Evolutionary conservation across 1,139 yeast species (phyloP).

Genomic region (Kodamaea arcana): DNA sequence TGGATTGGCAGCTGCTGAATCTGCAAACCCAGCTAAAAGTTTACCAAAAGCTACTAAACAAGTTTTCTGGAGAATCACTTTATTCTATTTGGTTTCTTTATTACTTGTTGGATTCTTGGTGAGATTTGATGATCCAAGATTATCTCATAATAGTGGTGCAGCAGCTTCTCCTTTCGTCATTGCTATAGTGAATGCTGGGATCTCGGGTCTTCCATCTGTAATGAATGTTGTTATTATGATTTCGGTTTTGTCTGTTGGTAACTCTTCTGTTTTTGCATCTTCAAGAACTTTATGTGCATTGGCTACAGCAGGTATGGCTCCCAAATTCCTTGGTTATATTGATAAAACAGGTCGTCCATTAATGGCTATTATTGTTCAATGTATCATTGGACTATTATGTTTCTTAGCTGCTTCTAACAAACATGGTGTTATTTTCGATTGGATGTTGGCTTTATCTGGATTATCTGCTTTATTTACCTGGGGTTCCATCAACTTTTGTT

Average conservation of each 20-base stretch:
- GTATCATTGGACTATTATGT: constrained; percentile 37
- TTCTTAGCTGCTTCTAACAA: constrained; percentile 37
- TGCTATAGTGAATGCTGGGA: constrained; percentile 23
- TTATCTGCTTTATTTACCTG: constrained; percentile 35
- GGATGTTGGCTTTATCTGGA: constrained; percentile 38
- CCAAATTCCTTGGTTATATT: constrained; percentile 65
- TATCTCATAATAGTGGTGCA: constrained; percentile 46
- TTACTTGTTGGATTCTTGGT: constrained; percentile 63
- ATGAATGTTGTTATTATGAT: constrained; percentile 24
- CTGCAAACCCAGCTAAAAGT: constrained; percentile 46
- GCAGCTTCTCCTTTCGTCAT: constrained; percentile 76
- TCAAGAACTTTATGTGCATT: constrained; percentile 80
- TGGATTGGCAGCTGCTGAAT: constrained; percentile 45
- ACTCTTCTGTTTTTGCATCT: constrained; percentile 59
- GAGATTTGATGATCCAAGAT: constrained; percentile 52
- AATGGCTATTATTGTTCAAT: constrained; percentile 56
- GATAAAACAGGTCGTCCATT: constrained; percentile 75
- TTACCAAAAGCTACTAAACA: constrained; percentile 69
- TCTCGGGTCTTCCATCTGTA: constrained; percentile 21
- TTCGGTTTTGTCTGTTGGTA: constrained; percentile 24
- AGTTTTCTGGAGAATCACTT: constrained; percentile 66
- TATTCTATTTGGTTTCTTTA: constrained; percentile 60
- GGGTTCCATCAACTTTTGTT: constrained; percentile 35
- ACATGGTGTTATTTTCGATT: constrained; percentile 29
- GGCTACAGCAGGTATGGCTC: constrained; percentile 80